Conservation (phyloP, 441 rosid genomes). For the Gossypium davidsonii region DNA sequence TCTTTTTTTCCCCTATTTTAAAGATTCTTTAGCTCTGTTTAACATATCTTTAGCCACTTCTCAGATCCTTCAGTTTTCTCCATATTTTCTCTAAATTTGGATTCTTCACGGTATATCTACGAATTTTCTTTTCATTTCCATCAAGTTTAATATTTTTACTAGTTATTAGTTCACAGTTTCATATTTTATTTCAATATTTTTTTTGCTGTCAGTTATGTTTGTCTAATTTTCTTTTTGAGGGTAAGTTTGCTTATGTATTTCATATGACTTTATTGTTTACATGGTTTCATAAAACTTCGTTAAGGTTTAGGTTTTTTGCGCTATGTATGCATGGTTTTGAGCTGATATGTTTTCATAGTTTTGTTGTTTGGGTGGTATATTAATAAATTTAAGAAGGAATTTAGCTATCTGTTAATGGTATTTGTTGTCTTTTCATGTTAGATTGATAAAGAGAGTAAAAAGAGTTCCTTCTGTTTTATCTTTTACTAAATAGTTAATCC, state of each 20-base stretch:
- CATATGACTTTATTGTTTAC: not conserved
- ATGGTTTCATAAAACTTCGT: not conserved
- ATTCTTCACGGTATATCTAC: slow-evolving; percentile 16
- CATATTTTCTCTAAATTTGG: not conserved
- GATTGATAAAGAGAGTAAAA: not conserved
- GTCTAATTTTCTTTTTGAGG: not conserved
- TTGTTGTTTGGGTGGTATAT: not conserved
- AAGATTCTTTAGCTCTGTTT: not conserved
- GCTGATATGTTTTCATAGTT: not conserved
- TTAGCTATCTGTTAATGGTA: not conserved
- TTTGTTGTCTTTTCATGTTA: not conserved
- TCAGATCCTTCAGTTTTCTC: slow-evolving; percentile 24
- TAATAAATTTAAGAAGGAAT: not conserved
- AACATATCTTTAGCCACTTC: slow-evolving; percentile 24
- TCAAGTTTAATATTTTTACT: not conserved
- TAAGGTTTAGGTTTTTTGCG: not conserved
- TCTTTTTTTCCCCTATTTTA: not conserved
- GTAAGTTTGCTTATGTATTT: not conserved
- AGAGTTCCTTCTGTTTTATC: not conserved
- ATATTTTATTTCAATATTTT: not conserved
- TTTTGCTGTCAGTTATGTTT: not conserved
- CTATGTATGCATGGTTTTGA: not conserved
- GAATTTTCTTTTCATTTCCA: not conserved
- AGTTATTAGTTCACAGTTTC: not conserved
- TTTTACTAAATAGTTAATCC: not conserved